A percentile compares a stretch with the other conserved stretches of the same genome.
Conservation (phyloP, 116 monocot genomes). For the Phalaenopsis hybrid region DNA sequence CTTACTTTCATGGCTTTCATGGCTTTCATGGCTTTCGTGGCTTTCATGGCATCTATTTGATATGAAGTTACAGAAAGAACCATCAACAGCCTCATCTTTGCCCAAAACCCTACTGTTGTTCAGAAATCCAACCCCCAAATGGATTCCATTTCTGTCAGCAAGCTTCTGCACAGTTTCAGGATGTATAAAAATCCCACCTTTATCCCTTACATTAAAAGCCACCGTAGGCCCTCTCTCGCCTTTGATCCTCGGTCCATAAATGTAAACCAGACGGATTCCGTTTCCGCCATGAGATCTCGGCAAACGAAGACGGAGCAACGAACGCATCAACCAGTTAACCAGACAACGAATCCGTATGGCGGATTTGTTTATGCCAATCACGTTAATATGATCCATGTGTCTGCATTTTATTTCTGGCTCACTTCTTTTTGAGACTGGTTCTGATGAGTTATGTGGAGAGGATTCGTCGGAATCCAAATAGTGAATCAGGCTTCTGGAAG, state of each 20-base stretch:
- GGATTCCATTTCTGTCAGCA: conserved; percentile 69
- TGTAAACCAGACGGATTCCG: conserved; percentile 37
- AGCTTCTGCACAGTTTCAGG: conserved; percentile 75
- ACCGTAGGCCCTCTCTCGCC: conserved; percentile 71
- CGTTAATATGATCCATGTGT: conserved; percentile 64
- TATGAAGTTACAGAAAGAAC: conserved; percentile 28
- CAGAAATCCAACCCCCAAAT: conserved; percentile 68
- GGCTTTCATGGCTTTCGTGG: conserved; percentile 17
- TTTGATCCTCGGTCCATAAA: conserved; percentile 79
- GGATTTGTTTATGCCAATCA: conserved; percentile 49
- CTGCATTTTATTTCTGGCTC: conserved; percentile 64
- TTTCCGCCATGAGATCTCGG: conserved; percentile 21
- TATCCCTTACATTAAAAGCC: conserved; percentile 71
- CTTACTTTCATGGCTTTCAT: background rate
- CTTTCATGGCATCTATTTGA: conserved; percentile 30
- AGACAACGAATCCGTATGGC: conserved; percentile 50
- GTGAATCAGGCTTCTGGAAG: conserved; percentile 5
- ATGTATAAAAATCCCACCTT: conserved; percentile 28
- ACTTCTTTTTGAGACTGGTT: conserved; percentile 33
- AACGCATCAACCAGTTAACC: conserved; percentile 72
- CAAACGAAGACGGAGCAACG: conserved; percentile 50
- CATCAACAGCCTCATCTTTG: conserved; percentile 23
- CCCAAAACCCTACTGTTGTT: conserved; percentile 43
- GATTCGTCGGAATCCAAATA: conserved; percentile 30
- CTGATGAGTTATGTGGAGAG: conserved; percentile 7